Base-by-base conservation (phyloP, 2,329 filamentous ascomycete species). In the Graphilbum fragrans region DNA sequence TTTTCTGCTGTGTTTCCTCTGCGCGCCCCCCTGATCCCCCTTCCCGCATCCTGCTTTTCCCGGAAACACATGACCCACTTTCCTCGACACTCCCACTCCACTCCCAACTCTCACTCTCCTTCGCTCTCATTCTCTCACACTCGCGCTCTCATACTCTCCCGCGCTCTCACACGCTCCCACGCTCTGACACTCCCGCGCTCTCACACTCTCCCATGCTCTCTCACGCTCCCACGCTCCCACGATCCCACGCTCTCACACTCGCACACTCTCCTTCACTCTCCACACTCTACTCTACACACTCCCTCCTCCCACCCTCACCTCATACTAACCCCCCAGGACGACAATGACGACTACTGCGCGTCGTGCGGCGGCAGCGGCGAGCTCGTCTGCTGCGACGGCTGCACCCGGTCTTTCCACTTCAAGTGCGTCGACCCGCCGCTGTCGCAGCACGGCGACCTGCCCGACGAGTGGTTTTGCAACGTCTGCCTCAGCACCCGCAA, bases 311-410 rank as follows among this genome's bases (percentile, higher is more conserved):
- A 12, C 35, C 9, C n/a, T 14, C 35, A 17, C 5, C 20, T 5
- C 19, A 5, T 14, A 25, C 4, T 25, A 4, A 19, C n/a, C 6
- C 35, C 17, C 14, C 57, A 73, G 69, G 67, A 75, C 51, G 82
- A 94, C 47, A 94, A 94, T 59, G 86, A 92, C 58, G 90, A 96
- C 59, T 82, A 82, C 55, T 98, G 90, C 65, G 81, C 81, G 47
- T 78, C 86, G 36, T 98, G 92, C 63, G 77, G 81, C 54, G 83
- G 82, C 48, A 82, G 77, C 50, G 90, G 90, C 43, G 78, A 86
- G 51, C 74, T 98, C 48, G 72, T 96, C 49, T 95, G 88, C 63
- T 98, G 92, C 61, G 92, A 96, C 64, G 85, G 83, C 47, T 98
- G 92, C 63, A 76, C 81, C 46, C 78, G 86, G 50, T 86, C 88